Base-by-base conservation (phyloP, 2,329 filamentous ascomycete species). In the Ramularia endophylla region DNA sequence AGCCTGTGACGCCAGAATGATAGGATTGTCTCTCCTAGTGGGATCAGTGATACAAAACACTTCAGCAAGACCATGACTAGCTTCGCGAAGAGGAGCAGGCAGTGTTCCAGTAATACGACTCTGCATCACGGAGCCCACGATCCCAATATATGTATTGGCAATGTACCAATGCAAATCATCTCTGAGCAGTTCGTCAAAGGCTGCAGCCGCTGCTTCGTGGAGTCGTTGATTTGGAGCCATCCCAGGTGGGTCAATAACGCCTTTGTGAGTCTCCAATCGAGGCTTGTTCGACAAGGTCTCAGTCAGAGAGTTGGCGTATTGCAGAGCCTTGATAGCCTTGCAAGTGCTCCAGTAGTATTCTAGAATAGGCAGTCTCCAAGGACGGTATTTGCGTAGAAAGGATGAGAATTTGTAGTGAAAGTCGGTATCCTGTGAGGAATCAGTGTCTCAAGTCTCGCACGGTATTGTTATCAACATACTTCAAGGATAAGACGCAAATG, bases 1-100 rank as follows among this genome's bases (percentile, higher is more conserved):
- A 61, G 85, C 83, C 70, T 86, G 79, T 2, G 82, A 87, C 5
- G 82, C 81, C 61, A 87, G 85, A 2, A 87, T 77, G 46, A 87
- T 84, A 0, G 83, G 85, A 56, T 87, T 86, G 46, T 87, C 84
- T 2, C 73, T 69, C 42, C 82, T 69, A 1, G 80, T 83, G 8
- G 84, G 83, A 57, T 88, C 85, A 0, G 81, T 85, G 42, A 88
- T 62, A 57, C 83, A 88, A 52, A 87, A 88, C 0, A 86, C 83
- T 57, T 88, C 83, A 0, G 82, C 84, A 43, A 88, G 60, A 0
- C 83, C 83, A 57, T 87, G 81, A 0, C 81, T 84, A 9, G 82
- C 74, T 28, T 83, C 79, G 27, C 75, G 70, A 13, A 86, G 65
- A 50, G 81, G 71, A 1, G 73, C 65, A 1, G 83, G 76, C 16